Evolutionary conservation across 2,329 filamentous ascomycete species (phyloP).

Genomic region (Mycogone perniciosa): DNA sequence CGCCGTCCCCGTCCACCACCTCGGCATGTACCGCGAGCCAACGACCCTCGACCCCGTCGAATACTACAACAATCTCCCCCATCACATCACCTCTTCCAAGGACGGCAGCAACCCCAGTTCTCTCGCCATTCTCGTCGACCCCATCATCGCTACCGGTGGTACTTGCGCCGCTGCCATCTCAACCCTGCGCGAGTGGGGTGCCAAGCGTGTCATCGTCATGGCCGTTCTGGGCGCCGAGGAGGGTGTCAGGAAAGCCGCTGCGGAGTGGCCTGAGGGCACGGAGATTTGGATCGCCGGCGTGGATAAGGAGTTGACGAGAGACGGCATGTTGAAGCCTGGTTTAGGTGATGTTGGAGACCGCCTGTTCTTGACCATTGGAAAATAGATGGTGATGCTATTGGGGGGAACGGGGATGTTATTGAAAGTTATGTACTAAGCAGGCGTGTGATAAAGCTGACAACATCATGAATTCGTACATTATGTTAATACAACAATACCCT

Average conservation of each 20-base stretch:
- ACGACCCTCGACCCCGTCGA: conserved; percentile 83
- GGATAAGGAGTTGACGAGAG: conserved; percentile 65
- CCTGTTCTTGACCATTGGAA: conserved; percentile 82
- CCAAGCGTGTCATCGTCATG: conserved; percentile 71
- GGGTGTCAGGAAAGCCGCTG: conserved; percentile 66
- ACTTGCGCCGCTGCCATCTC: conserved; percentile 87
- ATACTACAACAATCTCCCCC: conserved; percentile 96
- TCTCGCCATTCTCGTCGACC: conserved; percentile 81
- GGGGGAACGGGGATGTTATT: conserved; percentile 10
- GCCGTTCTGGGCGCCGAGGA: conserved; percentile 65
- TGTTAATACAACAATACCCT: background rate
- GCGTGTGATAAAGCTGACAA: background rate
- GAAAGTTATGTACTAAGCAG: conserved; percentile 8
- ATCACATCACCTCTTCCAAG: conserved; percentile 46
- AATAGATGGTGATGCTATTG: conserved; percentile 39
- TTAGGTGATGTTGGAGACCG: conserved; percentile 87
- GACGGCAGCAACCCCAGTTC: conserved; percentile 24
- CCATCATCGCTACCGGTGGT: conserved; percentile 87
- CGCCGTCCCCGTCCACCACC: conserved; percentile 80
- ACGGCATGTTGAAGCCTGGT: conserved; percentile 86
- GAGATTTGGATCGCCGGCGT: conserved; percentile 79
- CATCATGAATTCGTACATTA: background rate
- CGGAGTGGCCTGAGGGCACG: conserved; percentile 69
- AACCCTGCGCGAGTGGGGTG: conserved; percentile 84
- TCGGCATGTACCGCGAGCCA: conserved; percentile 89